A percentile compares a stretch with the other conserved stretches of the same genome.
phyloP scores from a whole-genome alignment of 352 stramenopile species.

The Phytopythium vexans region DNA sequence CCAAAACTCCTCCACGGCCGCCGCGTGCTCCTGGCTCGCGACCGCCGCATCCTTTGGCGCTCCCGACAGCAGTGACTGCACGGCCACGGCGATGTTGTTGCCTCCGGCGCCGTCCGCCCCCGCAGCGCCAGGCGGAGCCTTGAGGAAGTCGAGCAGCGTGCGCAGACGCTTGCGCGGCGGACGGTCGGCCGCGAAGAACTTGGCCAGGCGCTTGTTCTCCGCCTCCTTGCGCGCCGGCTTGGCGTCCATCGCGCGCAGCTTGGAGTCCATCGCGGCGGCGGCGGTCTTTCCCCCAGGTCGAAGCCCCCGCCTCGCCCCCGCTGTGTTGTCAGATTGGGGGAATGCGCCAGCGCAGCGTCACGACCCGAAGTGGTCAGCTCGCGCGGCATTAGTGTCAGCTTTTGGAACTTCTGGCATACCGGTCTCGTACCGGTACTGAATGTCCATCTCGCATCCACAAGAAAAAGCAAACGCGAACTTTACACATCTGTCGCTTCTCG shows the following conservation, averaged over 20 bases:
- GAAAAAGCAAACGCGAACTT: background rate
- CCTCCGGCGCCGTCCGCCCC: constrained; percentile 22
- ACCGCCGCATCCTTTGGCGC: constrained; percentile 42
- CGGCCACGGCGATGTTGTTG: constrained; percentile 64
- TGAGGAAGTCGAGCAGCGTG: constrained; percentile 83
- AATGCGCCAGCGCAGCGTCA: constrained; percentile 2
- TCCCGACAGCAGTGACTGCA: constrained; percentile 62
- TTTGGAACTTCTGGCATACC: too few species aligned
- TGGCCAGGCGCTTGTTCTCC: constrained; percentile 67
- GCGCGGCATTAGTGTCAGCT: background rate
- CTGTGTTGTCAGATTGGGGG: background rate
- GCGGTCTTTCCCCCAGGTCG: background rate
- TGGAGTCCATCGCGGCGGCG: constrained; percentile 29
- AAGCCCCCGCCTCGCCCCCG: background rate
- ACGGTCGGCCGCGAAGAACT: constrained; percentile 83
- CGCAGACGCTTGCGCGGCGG: constrained; percentile 81
- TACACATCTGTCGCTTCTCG: background rate
- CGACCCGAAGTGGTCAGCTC: background rate
- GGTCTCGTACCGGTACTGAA: too few species aligned
- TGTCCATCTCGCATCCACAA: background rate
- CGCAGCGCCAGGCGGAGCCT: constrained; percentile 34
- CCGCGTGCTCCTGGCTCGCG: constrained; percentile 34
- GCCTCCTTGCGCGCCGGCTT: constrained; percentile 35
- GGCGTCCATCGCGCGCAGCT: constrained; percentile 33
- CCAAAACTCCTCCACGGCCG: constrained; percentile 73